Evolutionary conservation across 2,329 filamentous ascomycete genomes (phyloP), one percentile per base, ranked within the genome.

Genomic region (Colletotrichum paranaense): DNA sequence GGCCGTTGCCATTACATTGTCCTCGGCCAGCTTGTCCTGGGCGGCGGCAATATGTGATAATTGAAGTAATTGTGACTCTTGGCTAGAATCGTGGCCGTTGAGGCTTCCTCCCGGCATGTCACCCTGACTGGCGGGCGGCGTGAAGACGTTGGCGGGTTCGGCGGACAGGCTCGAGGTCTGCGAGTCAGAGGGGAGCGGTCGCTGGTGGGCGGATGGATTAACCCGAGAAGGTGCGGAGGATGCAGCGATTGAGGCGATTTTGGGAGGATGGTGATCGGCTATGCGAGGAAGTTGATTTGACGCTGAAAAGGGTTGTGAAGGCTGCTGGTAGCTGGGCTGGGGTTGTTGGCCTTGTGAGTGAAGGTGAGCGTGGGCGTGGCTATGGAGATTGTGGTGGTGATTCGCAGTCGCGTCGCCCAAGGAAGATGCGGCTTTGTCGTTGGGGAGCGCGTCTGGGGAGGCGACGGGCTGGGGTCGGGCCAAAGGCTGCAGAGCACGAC

Each of bases 11-110:
- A 57, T 24, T 26, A 68, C 38, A 79, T 84, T 71, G 80, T 80
- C 78, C 38, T 84, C 80, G 12, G 77, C 79, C 78, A 89, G 85
- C 78, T 85, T 86, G 75, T 88, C 83, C 79, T 88, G 86, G 38
- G 84, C 83, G 49, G 90, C 88, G 32, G 89, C 89, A 67, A 91
- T 82, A 74, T 90, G 85, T 6, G 89, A 91, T n/a, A 91, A 82
- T 73, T 88, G 88, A 19, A 89, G 83, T 60, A 92, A 78, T 77
- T 92, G 90, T 38, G 85, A 89, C 46, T 88, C 85, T 75, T 88
- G 88, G 75, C 88, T 88, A n/a, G 85, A 85, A 49, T 79, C 81
- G 62, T 84, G 83, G 60, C 78, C 81, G 75, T 81, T 85, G 76
- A 74, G 82, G 62, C 64, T 62, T 11, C 68, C 74, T 60, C 72